Evolutionary conservation across 1,139 yeast species (phyloP).

Genomic region (Martiniozyma asiatica): DNA sequence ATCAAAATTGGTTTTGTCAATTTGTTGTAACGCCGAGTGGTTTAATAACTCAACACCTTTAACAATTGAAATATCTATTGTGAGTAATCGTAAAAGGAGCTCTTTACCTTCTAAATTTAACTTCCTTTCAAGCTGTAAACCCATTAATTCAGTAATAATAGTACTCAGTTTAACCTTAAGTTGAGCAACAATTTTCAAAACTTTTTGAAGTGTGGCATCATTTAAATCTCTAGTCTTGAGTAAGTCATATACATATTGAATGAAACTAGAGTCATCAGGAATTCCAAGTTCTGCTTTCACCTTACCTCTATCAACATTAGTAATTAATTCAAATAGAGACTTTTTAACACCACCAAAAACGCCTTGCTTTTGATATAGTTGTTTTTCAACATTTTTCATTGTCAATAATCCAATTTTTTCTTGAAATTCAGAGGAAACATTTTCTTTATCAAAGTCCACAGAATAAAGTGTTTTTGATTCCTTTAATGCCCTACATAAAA

Average conservation of each 20-base stretch:
- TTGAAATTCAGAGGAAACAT: slow-evolving; percentile 41
- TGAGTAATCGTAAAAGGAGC: slow-evolving; percentile 49
- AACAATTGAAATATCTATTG: slow-evolving; percentile 52
- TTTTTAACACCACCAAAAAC: slow-evolving; percentile 5
- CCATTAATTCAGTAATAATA: slow-evolving; percentile 45
- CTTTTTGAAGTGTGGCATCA: slow-evolving; percentile 25
- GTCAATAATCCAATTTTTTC: slow-evolving; percentile 55
- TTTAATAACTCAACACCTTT: slow-evolving; percentile 40
- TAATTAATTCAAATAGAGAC: slow-evolving; percentile 7
- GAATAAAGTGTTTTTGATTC: slow-evolving; percentile 52
- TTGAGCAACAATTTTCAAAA: slow-evolving; percentile 31
- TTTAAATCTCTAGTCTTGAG: slow-evolving; percentile 16
- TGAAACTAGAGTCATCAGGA: slow-evolving; percentile 19
- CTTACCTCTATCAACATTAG: slow-evolving; percentile 4
- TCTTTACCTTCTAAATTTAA: slow-evolving; percentile 60
- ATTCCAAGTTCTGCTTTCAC: slow-evolving; percentile 13
- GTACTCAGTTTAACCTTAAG: slow-evolving; percentile 37
- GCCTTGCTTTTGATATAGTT: slow-evolving; percentile 15
- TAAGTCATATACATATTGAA: slow-evolving; percentile 25
- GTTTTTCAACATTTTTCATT: slow-evolving; percentile 58
- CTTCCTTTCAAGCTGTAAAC: slow-evolving; percentile 39
- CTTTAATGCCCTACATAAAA: slow-evolving; percentile 62
- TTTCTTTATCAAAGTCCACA: slow-evolving; percentile 60
- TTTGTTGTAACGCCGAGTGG: not conserved
- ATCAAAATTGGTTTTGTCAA: not conserved